Evolutionary conservation across 306 rosid genomes (phyloP).

Genomic region (Quercus bicolor): DNA sequence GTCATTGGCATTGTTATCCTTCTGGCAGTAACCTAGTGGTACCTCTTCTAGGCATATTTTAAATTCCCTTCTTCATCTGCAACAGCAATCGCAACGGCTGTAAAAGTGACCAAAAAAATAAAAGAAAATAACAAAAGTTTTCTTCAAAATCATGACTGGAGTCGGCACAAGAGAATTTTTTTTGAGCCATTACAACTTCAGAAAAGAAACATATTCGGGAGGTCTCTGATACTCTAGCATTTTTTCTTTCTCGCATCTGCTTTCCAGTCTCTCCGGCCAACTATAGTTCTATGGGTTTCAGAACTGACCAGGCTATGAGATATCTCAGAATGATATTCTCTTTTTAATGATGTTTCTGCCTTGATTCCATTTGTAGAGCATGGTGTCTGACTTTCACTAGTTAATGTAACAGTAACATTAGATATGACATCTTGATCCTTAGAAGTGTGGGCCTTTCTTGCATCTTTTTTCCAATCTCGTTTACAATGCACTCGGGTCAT

Average conservation of each 20-base stretch:
- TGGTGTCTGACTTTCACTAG: conserved; percentile 30
- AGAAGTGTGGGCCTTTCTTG: conserved; percentile 49
- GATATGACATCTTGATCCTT: conserved; percentile 34
- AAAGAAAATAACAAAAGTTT: no score
- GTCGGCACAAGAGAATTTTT: not conserved
- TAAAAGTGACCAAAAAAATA: conserved; percentile 23
- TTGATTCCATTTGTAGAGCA: conserved; percentile 26
- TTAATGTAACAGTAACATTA: conserved; percentile 26
- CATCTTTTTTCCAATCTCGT: conserved; percentile 89
- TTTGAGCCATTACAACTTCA: not conserved
- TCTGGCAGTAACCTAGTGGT: not conserved
- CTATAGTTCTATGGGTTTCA: conserved; percentile 36
- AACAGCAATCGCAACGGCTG: conserved; percentile 26
- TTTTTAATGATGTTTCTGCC: conserved; percentile 28
- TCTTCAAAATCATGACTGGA: not conserved
- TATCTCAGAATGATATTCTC: conserved; percentile 27
- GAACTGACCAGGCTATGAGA: conserved; percentile 21
- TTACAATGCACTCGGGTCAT: conserved; percentile 44
- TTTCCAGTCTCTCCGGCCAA: conserved; percentile 80
- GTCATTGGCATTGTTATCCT: not conserved
- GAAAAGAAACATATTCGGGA: not conserved
- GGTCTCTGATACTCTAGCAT: conserved; percentile 29
- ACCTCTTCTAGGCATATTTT: conserved; percentile 16
- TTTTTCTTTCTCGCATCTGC: conserved; percentile 87
- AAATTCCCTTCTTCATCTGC: conserved; percentile 8